Conservation (phyloP, 1,139 yeast genomes). For the Candida tropicalis region DNA sequence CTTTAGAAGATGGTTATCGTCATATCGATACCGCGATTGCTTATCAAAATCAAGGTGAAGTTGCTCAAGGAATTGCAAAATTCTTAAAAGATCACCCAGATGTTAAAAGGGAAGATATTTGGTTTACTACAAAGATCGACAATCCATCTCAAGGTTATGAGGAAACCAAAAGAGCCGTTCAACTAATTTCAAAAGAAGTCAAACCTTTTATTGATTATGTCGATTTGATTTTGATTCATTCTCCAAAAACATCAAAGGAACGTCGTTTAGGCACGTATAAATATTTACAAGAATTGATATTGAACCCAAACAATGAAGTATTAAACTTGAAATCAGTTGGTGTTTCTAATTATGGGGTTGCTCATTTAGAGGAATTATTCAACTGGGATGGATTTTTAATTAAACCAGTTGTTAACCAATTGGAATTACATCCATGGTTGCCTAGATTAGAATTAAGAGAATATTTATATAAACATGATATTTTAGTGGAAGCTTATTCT, state of each 20-base stretch:
- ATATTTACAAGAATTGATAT: slow-evolving; percentile 41
- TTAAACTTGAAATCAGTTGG: slow-evolving; percentile 41
- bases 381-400: slow-evolving; percentile 36
- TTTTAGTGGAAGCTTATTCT: slow-evolving; percentile 67
- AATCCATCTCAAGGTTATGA: slow-evolving; percentile 62
- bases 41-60: slow-evolving; percentile 59
- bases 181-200: slow-evolving; percentile 33
- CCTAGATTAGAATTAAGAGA: slow-evolving; percentile 42
- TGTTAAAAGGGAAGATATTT: slow-evolving; percentile 33
- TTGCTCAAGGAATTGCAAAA: slow-evolving; percentile 33
- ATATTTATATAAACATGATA: slow-evolving; percentile 37
- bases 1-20: slow-evolving; percentile 66
- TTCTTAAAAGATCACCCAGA: slow-evolving; percentile 45
- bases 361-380: slow-evolving; percentile 39
- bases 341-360: slow-evolving; percentile 44
- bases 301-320: slow-evolving; percentile 29
- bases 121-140: slow-evolving; percentile 63
- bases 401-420: slow-evolving; percentile 45
- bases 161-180: slow-evolving; percentile 56
- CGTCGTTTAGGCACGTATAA: slow-evolving; percentile 41
- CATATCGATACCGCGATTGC: slow-evolving; percentile 49
- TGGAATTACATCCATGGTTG: slow-evolving; percentile 52
- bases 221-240: slow-evolving; percentile 41
- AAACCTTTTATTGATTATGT: slow-evolving; percentile 47
- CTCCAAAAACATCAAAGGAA: slow-evolving; percentile 33